Evolutionary conservation across 139 green algal genomes (phyloP), one percentile per base, ranked within the genome.

Genomic region (Chlorella vulgaris): DNA sequence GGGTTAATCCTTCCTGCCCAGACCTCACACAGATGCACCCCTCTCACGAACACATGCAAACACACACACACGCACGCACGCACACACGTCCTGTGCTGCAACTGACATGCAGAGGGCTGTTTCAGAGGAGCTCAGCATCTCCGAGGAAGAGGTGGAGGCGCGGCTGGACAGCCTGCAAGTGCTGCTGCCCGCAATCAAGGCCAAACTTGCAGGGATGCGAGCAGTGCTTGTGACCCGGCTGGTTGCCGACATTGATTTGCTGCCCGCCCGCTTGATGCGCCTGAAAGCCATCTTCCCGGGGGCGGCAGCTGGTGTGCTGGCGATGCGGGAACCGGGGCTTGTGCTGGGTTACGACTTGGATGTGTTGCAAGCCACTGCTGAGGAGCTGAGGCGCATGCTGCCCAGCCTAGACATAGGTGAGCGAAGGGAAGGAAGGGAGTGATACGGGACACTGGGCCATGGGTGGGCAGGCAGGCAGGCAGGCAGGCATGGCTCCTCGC

Each of bases 201-300:
- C 62, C 0, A 88, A 87, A 63, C 65, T 92, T 62, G 18, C 42
- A 4, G 39, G 55, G n/a, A 89, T 92, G 88, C 73, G 75, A 29
- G 80, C 90, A 1, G 77, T 88, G 71, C 58, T 89, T 18, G 66
- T 93, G 8, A 87, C 80, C 0, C 63, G 76, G 18, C 60, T 92
- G 50, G 85, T 83, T 0, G 77, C 76, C 29, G 75, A 87, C 0
- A 61, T 81, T 43, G 76, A 81, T 5, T 2, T 42, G 39, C 29
- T 81, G 42, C 61, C 76, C 28, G 61, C 38, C 58, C 76, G 76
- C 65, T 76, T 97, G 68, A 50, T 97, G 67, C 6, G 66, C 39
- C 71, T 97, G 8, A 92, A 92, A 53, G 13, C 26, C 0, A 80
- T 88, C 3, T 95, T 97, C 53, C 93, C 93, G 1, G n/a, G 78